phyloP scores from a whole-genome alignment of 1,139 yeast genomes.

The Nakaseomyces delphensis region DNA sequence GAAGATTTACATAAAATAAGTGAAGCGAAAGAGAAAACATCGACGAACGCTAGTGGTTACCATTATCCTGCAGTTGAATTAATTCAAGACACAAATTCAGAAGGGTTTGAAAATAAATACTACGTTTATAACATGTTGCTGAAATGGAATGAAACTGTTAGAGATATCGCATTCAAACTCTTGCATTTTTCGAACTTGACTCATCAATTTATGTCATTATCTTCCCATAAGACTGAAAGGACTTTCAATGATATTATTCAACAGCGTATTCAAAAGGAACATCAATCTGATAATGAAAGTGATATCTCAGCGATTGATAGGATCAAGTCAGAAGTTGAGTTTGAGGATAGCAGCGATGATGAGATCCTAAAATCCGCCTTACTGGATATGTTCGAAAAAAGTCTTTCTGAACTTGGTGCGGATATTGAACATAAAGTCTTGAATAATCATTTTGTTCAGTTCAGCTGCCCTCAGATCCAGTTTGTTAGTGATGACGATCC shows the following conservation, averaged over 20 bases:
- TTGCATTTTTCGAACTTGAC: constrained; percentile 52
- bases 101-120: constrained; percentile 61
- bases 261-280: constrained; percentile 11
- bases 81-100: constrained; percentile 22
- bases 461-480: constrained; percentile 82
- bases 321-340: constrained; percentile 14
- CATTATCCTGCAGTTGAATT: constrained; percentile 17
- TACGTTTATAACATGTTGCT: constrained; percentile 68
- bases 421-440: constrained; percentile 39
- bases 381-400: constrained; percentile 44
- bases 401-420: constrained; percentile 37
- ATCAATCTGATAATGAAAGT: constrained; percentile 4
- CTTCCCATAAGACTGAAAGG: constrained; percentile 21
- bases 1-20: constrained; percentile 26
- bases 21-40: constrained; percentile 5
- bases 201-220: constrained; percentile 36
- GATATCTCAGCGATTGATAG: constrained; percentile 5
- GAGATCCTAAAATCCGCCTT: constrained; percentile 17
- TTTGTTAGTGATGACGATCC: constrained; percentile 58
- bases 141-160: constrained; percentile 66
- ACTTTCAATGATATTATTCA: constrained; percentile 21
- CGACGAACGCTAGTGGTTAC: constrained; percentile 7
- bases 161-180: constrained; percentile 56
- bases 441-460: constrained; percentile 60
- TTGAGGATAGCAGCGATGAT: constrained; percentile 12